A percentile compares a stretch with the other conserved stretches of the same genome.
Evolutionary conservation across 306 rosid species (phyloP).

Genomic region (Vigna angularis): DNA sequence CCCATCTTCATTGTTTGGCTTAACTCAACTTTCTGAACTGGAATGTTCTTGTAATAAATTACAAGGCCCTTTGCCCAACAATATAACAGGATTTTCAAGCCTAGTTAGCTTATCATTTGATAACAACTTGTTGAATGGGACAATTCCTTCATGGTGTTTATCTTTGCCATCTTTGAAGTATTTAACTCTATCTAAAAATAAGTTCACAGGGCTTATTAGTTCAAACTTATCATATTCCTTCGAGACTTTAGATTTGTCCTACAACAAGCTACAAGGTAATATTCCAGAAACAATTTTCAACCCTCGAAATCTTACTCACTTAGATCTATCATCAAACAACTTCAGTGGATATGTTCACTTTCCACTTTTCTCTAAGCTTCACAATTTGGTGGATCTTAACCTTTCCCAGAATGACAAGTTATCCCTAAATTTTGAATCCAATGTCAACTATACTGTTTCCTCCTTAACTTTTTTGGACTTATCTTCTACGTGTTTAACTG

Average conservation of each 20-base stretch:
- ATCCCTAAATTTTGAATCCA: neutral
- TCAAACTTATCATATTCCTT: no score
- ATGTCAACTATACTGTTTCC: neutral
- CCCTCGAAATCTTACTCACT: neutral
- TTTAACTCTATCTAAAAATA: no score
- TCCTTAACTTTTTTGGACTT: neutral
- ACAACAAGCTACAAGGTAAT: no score
- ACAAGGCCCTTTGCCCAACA: neutral
- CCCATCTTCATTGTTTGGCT: neutral
- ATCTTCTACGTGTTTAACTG: neutral
- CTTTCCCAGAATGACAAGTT: neutral
- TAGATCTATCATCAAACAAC: neutral
- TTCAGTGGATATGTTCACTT: neutral
- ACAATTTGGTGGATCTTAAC: neutral
- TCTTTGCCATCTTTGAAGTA: no score
- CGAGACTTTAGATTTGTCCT: no score
- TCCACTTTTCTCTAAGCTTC: neutral
- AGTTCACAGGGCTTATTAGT: no score
- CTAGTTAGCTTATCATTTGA: accelerated
- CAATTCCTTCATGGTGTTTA: conserved; percentile 14
- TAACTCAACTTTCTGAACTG: no score
- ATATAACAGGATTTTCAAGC: neutral
- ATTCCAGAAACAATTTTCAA: no score
- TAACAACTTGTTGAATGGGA: neutral
- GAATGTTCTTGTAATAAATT: neutral